Base-by-base conservation (phyloP, 352 stramenopile species). In the Pythium volutum region DNA sequence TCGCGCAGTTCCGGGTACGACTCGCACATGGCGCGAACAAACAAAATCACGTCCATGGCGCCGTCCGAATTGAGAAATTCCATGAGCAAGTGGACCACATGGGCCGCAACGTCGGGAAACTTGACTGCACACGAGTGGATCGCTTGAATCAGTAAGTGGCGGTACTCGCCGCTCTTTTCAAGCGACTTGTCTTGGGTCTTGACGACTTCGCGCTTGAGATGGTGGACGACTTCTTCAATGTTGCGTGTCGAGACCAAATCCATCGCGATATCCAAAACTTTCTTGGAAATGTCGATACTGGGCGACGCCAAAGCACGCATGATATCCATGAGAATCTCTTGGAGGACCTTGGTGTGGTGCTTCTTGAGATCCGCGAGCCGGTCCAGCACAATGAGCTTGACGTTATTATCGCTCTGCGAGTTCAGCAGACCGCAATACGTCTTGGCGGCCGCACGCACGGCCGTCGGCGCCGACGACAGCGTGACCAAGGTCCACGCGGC, bases 381-480 rank as follows among this genome's bases (percentile, higher is more conserved):
- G 67, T 99, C 97, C 20, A 99, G 82, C 39, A 99, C 95, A 76
- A 99, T 99, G 15, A 99, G 86, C 80, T 99, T 99, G 50, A 99
- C 96, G 68, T 99, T 99, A 78, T 99, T 99, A 77, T 99, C 98
- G 73, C 96, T 99, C 74, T 99, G 95, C 33, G 84, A 95, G 74
- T 98, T 99, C 16, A 99, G 82, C 34, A 99, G 81, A 3, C 88
- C 93, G 26, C 96, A 96, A 78, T 99, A 99, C 6, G 97, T 99
- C 64, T 98, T 91, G 14, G 97, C 96, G 2, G 97, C 96, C 1
- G 97, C 97, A 18, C 97, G 94, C 20, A 99, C 93, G 15, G 97
- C 97, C 14, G 97, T 99, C 2, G 98, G 97, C 29, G 97, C 97
- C n/a, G 88, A 96, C 23, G 95, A 99, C 1, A 99, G 85, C 60